Evolutionary conservation across 1,284 basidiomycete genomes (phyloP), one percentile per base, ranked within the genome.

Genomic region (Boletus smithii): DNA sequence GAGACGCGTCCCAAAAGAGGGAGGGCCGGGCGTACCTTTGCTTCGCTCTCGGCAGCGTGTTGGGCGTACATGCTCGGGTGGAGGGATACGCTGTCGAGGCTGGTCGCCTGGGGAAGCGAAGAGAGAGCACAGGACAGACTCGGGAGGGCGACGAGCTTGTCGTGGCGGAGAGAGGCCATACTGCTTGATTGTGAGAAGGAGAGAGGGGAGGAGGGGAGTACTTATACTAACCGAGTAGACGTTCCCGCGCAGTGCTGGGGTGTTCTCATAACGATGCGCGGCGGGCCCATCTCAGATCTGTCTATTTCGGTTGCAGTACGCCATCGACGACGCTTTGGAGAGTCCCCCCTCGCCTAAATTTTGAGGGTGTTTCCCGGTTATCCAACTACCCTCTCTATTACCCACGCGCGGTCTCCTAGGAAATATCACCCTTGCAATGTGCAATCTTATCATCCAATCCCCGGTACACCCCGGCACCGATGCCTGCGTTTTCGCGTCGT

Each of bases 41-140:
- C 85, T 66, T 87, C 80, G 57, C 83, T 85, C 65, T 85, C 80
- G 16, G 80, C 77, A 27, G 79, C 77, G 33, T 78, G 75, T 45
- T 79, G 75, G 1, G 80, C 76, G 54, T 83, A 83, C 79, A 83
- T 84, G 64, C 74, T 76, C 1, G 76, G 79, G 66, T 88, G 85
- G 1, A 88, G 68, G 0, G 78, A 69, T 24, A 88, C 73, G 55
- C 73, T 74, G 55, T 79, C 75, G 44, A 88, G 71, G 68, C 75
- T 82, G 57, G 78, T 84, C 3, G 84, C 86, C 54, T 83, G 77
- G 0, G 85, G 85, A 20, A 88, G 74, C 0, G 76, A 72, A 39
- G 82, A 80, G 48, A 88, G 76, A 1, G 79, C 75, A 40, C 73
- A 78, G 13, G 85, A 81, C 42, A 88, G 70, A 56, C 79, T 82